Base-by-base conservation (phyloP, 2,329 filamentous ascomycete species). In the Cadophora sp. region DNA sequence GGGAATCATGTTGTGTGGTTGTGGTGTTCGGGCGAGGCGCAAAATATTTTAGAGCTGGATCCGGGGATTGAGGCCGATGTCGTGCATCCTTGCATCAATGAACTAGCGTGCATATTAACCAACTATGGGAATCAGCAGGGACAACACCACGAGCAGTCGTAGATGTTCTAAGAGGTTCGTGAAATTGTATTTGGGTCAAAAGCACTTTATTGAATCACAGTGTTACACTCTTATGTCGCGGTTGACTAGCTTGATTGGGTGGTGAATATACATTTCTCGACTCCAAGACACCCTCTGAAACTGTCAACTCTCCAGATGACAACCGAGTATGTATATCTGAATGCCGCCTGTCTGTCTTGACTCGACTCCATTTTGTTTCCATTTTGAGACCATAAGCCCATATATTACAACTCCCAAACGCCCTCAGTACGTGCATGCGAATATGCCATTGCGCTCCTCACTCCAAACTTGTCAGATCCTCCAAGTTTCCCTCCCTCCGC, bases 391-490 rank as follows among this genome's bases (percentile, higher is more conserved):
- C 22, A 43, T 53, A n/a, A 2, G 16, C 22, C 24, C 29, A 19
- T 67, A 68, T 56, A 53, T 19, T 73, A 70, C 56, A 74, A 69
- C 61, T 69, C 67, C 69, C 27, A 50, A 74, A 74, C 74, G 71
- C 76, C 74, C n/a, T 58, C 68, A 11, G 31, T 73, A 70, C 73
- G 60, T 71, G 58, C 56, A 69, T 37, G 66, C 27, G 61, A 31
- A 64, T 64, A 6, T 63, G 24, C 24, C 34, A 19, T 37, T 22
- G 14, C 27, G 31, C 51, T 63, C 29, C 60, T 74, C 76, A 79
- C 73, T 79, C 76, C 72, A 74, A 58, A 53, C 81, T 81, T 92
- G 82, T 95, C 91, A 80, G 93, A 76, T 77, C 95, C 75, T 73
- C 87, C 85, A 75, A 84, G 81, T 48, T 85, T 81, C 71, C 85